Base-by-base conservation (phyloP, 1,284 basidiomycete genomes). In the Rhizoctonia solani region DNA sequence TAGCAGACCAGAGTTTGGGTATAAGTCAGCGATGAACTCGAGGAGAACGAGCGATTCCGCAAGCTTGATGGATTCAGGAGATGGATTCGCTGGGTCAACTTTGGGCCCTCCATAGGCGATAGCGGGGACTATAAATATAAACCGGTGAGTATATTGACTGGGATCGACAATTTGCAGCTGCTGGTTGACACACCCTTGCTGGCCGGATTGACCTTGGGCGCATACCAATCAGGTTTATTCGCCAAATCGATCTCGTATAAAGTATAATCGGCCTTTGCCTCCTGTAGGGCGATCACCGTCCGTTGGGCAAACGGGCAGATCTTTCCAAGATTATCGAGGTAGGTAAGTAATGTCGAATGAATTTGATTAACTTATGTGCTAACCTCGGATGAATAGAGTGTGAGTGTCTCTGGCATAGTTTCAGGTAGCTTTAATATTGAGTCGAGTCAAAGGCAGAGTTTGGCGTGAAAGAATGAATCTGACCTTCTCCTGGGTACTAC, bases 211-310 rank as follows among this genome's bases (percentile, higher is more conserved):
- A 89, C 80, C 68, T 83, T 79, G 0, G 81, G 78, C 0, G 82
- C 80, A 73, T 85, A 87, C 87, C 86, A 87, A 54, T 78, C 79
- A 0, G 87, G 87, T 76, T 88, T 88, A 78, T 86, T 83, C 70
- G 73, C 66, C 30, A 88, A 75, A 71, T 88, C 82, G 66, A 88
- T 82, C 70, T 83, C 79, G 70, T 78, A 85, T 30, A 78, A 73
- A 29, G 79, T 82, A 72, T 79, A 83, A 0, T 80, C 73, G 1
- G 81, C 79, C 8, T 81, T 80, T 2, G 81, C 79, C 68, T 88
- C 86, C 25, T 79, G 77, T 14, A 88, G 80, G 0, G 87, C 85
- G 16, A 89, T 75, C 63, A 85, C 83, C 9, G 81, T 80, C 80
- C 87, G 69, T 37, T 83, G 81, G 19, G 82, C 80, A 72, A 77